phyloP scores from a whole-genome alignment of 345 rosid genomes.

The Abelmoschus esculentus region DNA sequence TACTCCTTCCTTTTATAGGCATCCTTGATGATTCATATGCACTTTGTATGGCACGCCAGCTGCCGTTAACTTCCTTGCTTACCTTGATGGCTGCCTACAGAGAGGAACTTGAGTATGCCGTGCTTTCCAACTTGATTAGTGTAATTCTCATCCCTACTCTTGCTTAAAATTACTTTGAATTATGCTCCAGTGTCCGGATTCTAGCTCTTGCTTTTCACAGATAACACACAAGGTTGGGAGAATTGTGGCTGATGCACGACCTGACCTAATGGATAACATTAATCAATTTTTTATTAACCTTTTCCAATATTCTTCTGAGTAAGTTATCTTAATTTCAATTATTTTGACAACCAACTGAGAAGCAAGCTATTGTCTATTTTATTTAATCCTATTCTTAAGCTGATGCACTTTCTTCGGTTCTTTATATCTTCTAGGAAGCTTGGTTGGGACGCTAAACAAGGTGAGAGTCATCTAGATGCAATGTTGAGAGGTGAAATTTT shows the following conservation, averaged over 20 bases:
- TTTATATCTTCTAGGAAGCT: conserved; percentile 48
- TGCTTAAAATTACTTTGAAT: conserved; percentile 3
- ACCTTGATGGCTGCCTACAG: conserved; percentile 68
- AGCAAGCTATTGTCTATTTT: background rate
- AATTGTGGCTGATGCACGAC: conserved; percentile 72
- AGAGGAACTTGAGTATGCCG: conserved; percentile 75
- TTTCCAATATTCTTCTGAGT: conserved; percentile 66
- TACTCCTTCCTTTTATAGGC: conserved; percentile 37
- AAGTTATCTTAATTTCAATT: conserved; percentile 23
- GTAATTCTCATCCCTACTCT: conserved; percentile 36
- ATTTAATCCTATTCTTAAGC: background rate
- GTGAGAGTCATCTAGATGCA: conserved; percentile 85
- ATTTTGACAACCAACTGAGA: background rate
- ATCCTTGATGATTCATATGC: conserved; percentile 88
- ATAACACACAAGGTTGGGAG: conserved; percentile 61
- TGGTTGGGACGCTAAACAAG: conserved; percentile 84
- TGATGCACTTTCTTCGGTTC: background rate
- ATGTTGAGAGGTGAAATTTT: conserved; percentile 92
- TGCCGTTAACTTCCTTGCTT: conserved; percentile 68
- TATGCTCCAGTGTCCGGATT: conserved; percentile 16
- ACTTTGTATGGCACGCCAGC: conserved; percentile 88
- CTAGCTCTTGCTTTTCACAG: conserved; percentile 32
- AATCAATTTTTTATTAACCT: conserved; percentile 54
- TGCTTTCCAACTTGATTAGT: conserved; percentile 66
- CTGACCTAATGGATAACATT: conserved; percentile 42